Conservation (phyloP, 495 filamentous ascomycete species). For the Talaromyces wortmannii region DNA sequence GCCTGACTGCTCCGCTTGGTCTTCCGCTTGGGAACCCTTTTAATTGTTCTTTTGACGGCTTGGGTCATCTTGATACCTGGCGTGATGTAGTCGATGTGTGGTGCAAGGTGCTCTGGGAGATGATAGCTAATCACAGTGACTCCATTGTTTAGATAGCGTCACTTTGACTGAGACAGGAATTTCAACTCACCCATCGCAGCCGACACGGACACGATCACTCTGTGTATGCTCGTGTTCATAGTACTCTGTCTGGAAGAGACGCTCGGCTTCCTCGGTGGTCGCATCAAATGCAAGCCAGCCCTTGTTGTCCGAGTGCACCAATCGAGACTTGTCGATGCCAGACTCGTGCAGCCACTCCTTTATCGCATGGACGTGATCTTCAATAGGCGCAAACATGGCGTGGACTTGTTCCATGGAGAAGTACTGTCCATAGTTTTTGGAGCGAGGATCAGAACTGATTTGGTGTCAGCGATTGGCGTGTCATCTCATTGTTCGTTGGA, state of each 20-base stretch:
- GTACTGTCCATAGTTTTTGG: slow-evolving; percentile 2
- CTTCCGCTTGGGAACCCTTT: slow-evolving; percentile 3
- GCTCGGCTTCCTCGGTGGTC: slow-evolving; percentile 47
- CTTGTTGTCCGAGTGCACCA: slow-evolving; percentile 42
- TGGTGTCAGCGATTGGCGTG: neutral
- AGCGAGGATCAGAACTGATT: slow-evolving; percentile 1
- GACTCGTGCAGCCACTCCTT: slow-evolving; percentile 10
- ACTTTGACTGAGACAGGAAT: neutral
- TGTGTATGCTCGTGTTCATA: slow-evolving; percentile 45
- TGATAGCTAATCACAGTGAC: neutral
- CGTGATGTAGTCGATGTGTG: slow-evolving; percentile 3
- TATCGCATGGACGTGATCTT: neutral
- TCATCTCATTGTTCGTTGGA: neutral
- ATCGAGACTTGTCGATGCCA: slow-evolving; percentile 39
- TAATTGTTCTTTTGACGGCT: slow-evolving; percentile 1
- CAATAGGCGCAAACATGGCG: neutral
- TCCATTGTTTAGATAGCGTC: neutral
- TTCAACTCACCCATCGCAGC: slow-evolving; percentile 33
- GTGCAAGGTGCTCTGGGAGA: slow-evolving; percentile 4
- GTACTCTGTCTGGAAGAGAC: slow-evolving; percentile 52
- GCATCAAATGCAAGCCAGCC: slow-evolving; percentile 54
- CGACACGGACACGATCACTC: slow-evolving; percentile 37
- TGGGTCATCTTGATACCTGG: slow-evolving; percentile 6
- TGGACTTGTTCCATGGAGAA: slow-evolving; percentile 5
- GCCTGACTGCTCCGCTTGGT: neutral